Evolutionary conservation across 2,329 filamentous ascomycete genomes (phyloP), one percentile per base, ranked within the genome.

Genomic region (Verticillium albo-atrum): DNA sequence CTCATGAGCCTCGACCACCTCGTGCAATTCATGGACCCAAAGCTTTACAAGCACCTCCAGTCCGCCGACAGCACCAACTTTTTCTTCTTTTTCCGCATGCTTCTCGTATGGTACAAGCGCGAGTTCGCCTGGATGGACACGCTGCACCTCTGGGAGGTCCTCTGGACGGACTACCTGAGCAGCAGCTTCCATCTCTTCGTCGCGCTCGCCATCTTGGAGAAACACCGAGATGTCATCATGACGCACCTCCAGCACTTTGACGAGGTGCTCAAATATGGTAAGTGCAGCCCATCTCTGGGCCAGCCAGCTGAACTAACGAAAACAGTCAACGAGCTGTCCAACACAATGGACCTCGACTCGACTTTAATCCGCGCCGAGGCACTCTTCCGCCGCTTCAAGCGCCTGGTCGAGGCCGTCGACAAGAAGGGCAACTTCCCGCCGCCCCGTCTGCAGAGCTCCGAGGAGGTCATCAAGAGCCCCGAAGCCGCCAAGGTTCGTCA

Each of bases 1-100:
- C 87, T 99, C 3, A 80, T 92, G 42, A 92, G 94, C 0, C 85
- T 99, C 3, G 93, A 99, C 70, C 92, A 99, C 65, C 87, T 99
- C 1, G 92, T 98, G 14, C 92, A 96, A 71, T 91, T 99, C 60
- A 93, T 99, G 87, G 95, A 99, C 66, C 95, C 96, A 0, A 90
- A 92, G 71, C 86, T 99, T 7, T 98, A 97, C 75, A 82, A 90
- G 2, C 95, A 99, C 68, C 84, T 99, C 0, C 87, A 96, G 72
- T 88, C 85, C 17, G 91, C 93, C 23, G 96, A 99, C 68, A 96
- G 90, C 69, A 99, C 95, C 26, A 99, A 99, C 73, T 99, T 99
- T 75, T 99, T 99, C 77, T 99, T 99, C 80, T 98, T 99, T 80
- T 99, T 98, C 85, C 90, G 95, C 61, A 98, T 98, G 95, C 82